Evolutionary conservation across 345 rosid genomes (phyloP).

Genomic region (Noccaea bulbosa): DNA sequence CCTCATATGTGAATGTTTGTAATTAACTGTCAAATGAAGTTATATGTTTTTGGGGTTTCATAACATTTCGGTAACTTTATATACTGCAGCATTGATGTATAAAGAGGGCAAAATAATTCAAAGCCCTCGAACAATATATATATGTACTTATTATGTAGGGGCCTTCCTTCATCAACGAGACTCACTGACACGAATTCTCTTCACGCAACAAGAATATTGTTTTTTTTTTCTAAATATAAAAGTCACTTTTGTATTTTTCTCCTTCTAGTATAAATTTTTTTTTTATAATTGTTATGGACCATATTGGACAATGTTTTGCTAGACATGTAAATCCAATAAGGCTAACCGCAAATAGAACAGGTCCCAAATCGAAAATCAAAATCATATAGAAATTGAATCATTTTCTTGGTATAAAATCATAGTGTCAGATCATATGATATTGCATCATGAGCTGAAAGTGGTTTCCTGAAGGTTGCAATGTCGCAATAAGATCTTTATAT

Average conservation of each 20-base stretch:
- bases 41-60: not conserved
- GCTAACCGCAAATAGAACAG: slow-evolving; percentile 20
- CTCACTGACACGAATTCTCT: slow-evolving; percentile 7
- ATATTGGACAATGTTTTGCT: not conserved
- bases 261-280: not conserved
- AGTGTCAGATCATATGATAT: slow-evolving; percentile 35
- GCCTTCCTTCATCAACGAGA: slow-evolving; percentile 16
- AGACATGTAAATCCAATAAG: not conserved
- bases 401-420: not conserved
- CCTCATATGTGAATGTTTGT: not conserved
- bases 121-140: slow-evolving; percentile 15
- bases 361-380: slow-evolving; percentile 3
- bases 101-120: slow-evolving; percentile 36
- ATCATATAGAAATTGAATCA: not conserved
- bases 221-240: not conserved
- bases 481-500: slow-evolving; percentile 23
- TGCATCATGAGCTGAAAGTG: slow-evolving; percentile 25
- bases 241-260: slow-evolving; percentile 15
- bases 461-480: slow-evolving; percentile 30
- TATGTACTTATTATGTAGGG: slow-evolving; percentile 29
- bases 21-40: not conserved
- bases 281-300: not conserved
- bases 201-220: slow-evolving; percentile 1
- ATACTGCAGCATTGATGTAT: slow-evolving; percentile 21
- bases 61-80: not conserved